A percentile compares a stretch with the other conserved stretches of the same genome.
Conservation (phyloP, 2,329 filamentous ascomycete species). For the Colletotrichum tropicicola region DNA sequence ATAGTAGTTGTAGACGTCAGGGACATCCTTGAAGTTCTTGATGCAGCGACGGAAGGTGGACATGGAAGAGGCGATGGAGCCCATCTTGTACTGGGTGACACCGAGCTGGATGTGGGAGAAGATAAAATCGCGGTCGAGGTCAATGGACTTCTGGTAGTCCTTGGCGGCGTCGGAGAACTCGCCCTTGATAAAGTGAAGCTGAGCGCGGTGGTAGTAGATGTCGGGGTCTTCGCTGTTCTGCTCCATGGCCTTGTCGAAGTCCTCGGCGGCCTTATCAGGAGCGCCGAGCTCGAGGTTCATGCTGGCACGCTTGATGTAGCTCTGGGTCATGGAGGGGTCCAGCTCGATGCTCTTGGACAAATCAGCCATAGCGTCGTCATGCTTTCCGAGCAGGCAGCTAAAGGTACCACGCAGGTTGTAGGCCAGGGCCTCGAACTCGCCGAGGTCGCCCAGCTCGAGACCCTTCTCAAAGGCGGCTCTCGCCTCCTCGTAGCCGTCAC, state of each 20-base stretch:
- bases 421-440: conserved; percentile 85
- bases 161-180: conserved; percentile 94
- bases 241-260: conserved; percentile 86
- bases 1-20: conserved; percentile 99
- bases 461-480: conserved; percentile 87
- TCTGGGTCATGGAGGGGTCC: conserved; percentile 88
- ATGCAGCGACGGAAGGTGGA: conserved; percentile 96
- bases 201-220: conserved; percentile 98
- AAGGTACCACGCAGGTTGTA: conserved; percentile 98
- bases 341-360: conserved; percentile 94
- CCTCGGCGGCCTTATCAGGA: conserved; percentile 84
- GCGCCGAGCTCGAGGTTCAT: conserved; percentile 95
- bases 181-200: conserved; percentile 96
- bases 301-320: conserved; percentile 98
- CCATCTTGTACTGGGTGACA: conserved; percentile 99
- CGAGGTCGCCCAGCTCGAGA: conserved; percentile 82
- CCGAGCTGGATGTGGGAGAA: conserved; percentile 99
- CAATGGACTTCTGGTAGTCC: conserved; percentile 99
- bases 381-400: conserved; percentile 90
- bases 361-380: conserved; percentile 82
- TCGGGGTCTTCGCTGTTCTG: conserved; percentile 92
- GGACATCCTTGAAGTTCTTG: conserved; percentile 97
- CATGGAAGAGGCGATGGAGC: conserved; percentile 96
- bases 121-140: conserved; percentile 94
- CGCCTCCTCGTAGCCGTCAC: conserved; percentile 91